phyloP scores from a whole-genome alignment of 768 basidiomycete genomes.

The Pleurotus tuber-regium region DNA sequence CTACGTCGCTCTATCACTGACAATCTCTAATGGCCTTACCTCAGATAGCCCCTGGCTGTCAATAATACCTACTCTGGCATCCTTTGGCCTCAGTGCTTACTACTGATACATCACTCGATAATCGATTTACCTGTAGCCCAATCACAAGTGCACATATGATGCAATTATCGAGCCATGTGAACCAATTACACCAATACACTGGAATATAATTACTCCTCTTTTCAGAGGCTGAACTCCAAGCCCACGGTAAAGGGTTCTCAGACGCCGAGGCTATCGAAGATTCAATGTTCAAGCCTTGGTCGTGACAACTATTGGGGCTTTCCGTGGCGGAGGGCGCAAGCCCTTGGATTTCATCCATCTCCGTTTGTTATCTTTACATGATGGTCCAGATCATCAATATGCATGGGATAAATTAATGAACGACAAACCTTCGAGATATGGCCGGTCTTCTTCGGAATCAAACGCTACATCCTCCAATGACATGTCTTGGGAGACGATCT shows the following conservation, averaged over 20 bases:
- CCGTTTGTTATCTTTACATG: slow-evolving; percentile 40
- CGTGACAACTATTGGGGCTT: slow-evolving; percentile 25
- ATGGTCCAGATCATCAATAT: background rate
- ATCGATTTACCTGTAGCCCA: background rate
- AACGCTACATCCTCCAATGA: slow-evolving; percentile 53
- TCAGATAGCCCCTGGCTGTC: slow-evolving; percentile 2
- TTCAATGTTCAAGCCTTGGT: slow-evolving; percentile 20
- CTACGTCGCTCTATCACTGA: slow-evolving; percentile 5
- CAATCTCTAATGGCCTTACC: background rate
- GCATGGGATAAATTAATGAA: slow-evolving; percentile 4
- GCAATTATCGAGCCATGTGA: background rate
- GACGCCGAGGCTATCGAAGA: slow-evolving; percentile 24
- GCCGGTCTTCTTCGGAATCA: slow-evolving; percentile 72
- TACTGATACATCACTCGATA: slow-evolving; percentile 5
- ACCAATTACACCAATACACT: background rate
- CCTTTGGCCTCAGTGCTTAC: background rate
- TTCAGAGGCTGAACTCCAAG: background rate
- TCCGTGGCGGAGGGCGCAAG: slow-evolving; percentile 60
- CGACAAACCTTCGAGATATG: slow-evolving; percentile 74
- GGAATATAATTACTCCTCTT: background rate
- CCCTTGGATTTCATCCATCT: slow-evolving; percentile 76
- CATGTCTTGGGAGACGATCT: slow-evolving; percentile 12
- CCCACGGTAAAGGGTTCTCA: slow-evolving; percentile 6
- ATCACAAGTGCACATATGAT: background rate
- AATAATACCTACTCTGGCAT: background rate